A percentile compares a stretch with the other conserved stretches of the same genome.
Evolutionary conservation across 2,329 filamentous ascomycete species (phyloP).

Genomic region (Ploettnerulaceae sp.): DNA sequence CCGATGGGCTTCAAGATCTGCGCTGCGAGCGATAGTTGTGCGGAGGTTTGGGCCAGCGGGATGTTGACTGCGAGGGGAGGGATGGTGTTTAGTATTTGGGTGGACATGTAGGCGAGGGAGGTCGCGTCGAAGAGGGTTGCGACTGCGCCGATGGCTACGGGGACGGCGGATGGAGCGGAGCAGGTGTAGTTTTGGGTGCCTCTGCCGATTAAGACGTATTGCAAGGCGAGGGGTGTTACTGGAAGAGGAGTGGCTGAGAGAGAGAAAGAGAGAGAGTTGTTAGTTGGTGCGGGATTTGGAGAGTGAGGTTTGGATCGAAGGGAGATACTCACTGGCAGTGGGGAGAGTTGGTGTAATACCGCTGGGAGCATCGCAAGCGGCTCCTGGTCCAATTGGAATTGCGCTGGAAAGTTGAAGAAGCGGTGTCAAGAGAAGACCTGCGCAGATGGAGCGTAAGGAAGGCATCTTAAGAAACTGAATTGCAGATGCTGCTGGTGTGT

Average conservation of each 20-base stretch:
- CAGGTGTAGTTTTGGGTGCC: constrained; percentile 35
- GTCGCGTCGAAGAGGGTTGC: constrained; percentile 34
- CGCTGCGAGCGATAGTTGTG: constrained; percentile 2
- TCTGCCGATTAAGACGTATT: constrained; percentile 31
- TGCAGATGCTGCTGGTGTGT: neutral
- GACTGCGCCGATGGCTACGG: constrained; percentile 28
- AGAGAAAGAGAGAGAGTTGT: constrained; percentile 23
- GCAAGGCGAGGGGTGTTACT: constrained; percentile 25
- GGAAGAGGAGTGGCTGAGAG: constrained; percentile 24
- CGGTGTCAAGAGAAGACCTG: constrained; percentile 22
- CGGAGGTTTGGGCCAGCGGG: constrained; percentile 8
- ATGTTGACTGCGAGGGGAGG: constrained; percentile 23
- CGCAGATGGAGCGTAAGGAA: constrained; percentile 24
- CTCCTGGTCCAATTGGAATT: constrained; percentile 13
- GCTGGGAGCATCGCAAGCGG: constrained; percentile 1
- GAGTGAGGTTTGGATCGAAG: neutral
- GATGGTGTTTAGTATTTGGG: constrained; percentile 17
- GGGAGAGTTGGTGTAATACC: constrained; percentile 21
- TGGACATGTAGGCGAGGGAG: constrained; percentile 18
- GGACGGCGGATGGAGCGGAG: constrained; percentile 14
- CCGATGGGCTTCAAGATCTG: constrained; percentile 18
- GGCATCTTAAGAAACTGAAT: constrained; percentile 22
- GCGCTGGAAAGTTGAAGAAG: constrained; percentile 21
- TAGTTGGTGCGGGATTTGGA: constrained; percentile 14
- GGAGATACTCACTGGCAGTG: constrained; percentile 22